Evolutionary conservation across 139 green algal genomes (phyloP).

Genomic region (Ulvella scutata): DNA sequence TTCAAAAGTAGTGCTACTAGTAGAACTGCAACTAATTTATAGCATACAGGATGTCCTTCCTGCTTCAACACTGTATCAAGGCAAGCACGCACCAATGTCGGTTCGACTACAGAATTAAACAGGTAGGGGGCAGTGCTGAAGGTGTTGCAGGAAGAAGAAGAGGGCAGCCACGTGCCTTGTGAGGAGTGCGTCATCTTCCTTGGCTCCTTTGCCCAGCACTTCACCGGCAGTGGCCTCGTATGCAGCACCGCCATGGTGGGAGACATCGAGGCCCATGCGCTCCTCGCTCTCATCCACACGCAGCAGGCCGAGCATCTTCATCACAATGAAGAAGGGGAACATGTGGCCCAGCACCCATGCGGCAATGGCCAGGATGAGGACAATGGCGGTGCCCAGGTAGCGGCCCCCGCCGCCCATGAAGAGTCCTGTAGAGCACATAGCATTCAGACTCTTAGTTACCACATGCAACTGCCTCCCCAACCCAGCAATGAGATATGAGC

Average conservation of each 20-base stretch:
- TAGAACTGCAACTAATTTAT: too few relatives aligned
- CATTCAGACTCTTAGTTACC: too few relatives aligned
- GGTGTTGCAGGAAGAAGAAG: background rate
- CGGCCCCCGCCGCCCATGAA: background rate
- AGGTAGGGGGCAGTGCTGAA: background rate
- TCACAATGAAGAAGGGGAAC: conserved; percentile 48
- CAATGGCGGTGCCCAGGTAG: background rate
- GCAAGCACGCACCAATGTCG: too few relatives aligned
- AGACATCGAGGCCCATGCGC: conserved; percentile 46
- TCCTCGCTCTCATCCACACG: conserved; percentile 44
- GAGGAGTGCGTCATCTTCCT: background rate
- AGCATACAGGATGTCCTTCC: too few relatives aligned
- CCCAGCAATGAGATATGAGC: too few relatives aligned
- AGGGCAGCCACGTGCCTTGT: background rate
- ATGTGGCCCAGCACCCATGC: conserved; percentile 46
- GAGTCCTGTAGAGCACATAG: too few relatives aligned
- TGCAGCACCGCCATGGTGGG: conserved; percentile 38
- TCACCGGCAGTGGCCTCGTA: conserved; percentile 1
- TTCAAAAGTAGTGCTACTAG: too few relatives aligned
- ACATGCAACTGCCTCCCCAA: too few relatives aligned
- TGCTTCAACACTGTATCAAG: too few relatives aligned
- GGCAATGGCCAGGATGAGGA: conserved; percentile 5
- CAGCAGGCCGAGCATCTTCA: conserved; percentile 45
- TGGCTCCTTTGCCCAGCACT: background rate
- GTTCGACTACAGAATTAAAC: background rate